A percentile compares a stretch with the other conserved stretches of the same genome.
Evolutionary conservation across 2,329 filamentous ascomycete species (phyloP).

Genomic region (Botryotinia calthae): DNA sequence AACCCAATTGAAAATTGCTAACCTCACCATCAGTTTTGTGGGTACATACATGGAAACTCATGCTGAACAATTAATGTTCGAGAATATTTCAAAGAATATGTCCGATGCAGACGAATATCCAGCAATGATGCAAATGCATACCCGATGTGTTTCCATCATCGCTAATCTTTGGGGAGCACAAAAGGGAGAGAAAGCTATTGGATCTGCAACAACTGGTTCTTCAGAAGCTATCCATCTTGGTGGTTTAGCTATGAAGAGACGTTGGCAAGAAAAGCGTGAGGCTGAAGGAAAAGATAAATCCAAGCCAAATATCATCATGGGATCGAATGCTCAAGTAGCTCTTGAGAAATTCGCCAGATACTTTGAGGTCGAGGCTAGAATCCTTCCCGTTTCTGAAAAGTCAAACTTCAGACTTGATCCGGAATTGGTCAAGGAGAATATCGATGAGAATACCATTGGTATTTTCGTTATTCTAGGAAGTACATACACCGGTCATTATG

Average conservation of each 20-base stretch:
- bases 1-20: background rate
- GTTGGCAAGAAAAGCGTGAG: constrained; percentile 64
- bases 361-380: constrained; percentile 69
- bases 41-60: constrained; percentile 70
- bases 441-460: constrained; percentile 77
- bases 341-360: constrained; percentile 72
- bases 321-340: constrained; percentile 69
- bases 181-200: constrained; percentile 61
- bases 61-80: constrained; percentile 61
- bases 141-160: constrained; percentile 67
- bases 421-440: constrained; percentile 60
- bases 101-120: constrained; percentile 68
- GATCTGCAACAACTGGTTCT: constrained; percentile 68
- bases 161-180: constrained; percentile 63
- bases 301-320: constrained; percentile 73
- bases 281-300: constrained; percentile 59
- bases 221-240: constrained; percentile 70
- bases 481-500: constrained; percentile 73
- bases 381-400: constrained; percentile 59
- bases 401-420: constrained; percentile 63
- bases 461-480: constrained; percentile 69
- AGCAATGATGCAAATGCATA: constrained; percentile 58
- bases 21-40: constrained; percentile 53
- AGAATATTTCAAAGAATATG: constrained; percentile 69
- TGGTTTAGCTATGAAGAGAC: constrained; percentile 70